Evolutionary conservation across 768 basidiomycete species (phyloP).

Genomic region (Tubosaeta sp.): DNA sequence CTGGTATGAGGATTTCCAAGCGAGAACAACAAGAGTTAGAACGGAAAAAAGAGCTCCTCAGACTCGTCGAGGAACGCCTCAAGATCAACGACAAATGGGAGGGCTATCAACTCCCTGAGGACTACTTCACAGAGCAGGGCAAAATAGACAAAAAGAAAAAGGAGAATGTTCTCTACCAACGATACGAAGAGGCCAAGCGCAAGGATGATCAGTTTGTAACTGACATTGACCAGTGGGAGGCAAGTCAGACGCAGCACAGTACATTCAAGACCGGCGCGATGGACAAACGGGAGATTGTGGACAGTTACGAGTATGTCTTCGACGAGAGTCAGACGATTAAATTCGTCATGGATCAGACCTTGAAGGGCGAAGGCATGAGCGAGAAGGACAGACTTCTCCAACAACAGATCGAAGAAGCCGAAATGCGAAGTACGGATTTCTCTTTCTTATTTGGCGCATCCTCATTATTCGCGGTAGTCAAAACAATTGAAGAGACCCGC

Average conservation of each 20-base stretch:
- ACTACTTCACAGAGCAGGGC: constrained; percentile 97
- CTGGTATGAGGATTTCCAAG: constrained; percentile 87
- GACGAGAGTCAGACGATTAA: constrained; percentile 97
- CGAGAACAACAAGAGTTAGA: constrained; percentile 79
- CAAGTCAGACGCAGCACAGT: constrained; percentile 82
- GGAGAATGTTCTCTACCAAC: constrained; percentile 84
- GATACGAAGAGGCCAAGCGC: constrained; percentile 90
- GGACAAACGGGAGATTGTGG: constrained; percentile 79
- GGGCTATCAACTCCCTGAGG: constrained; percentile 94
- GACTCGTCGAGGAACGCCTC: constrained; percentile 89
- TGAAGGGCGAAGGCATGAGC: constrained; percentile 65
- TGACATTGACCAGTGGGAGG: constrained; percentile 98
- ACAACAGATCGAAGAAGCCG: constrained; percentile 86
- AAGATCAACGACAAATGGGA: constrained; percentile 95
- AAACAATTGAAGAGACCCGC: constrained; percentile 88
- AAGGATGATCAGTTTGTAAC: constrained; percentile 94
- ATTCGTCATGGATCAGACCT: constrained; percentile 82
- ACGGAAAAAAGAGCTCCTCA: constrained; percentile 86
- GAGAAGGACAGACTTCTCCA: constrained; percentile 83
- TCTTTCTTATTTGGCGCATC: background rate
- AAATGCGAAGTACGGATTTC: constrained; percentile 70
- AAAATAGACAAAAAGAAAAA: constrained; percentile 98
- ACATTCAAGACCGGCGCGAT: constrained; percentile 88
- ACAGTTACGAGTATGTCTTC: constrained; percentile 95
- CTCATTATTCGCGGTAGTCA: constrained; percentile 43